Conservation (phyloP, 345 rosid genomes). For the Arabis alpina region DNA sequence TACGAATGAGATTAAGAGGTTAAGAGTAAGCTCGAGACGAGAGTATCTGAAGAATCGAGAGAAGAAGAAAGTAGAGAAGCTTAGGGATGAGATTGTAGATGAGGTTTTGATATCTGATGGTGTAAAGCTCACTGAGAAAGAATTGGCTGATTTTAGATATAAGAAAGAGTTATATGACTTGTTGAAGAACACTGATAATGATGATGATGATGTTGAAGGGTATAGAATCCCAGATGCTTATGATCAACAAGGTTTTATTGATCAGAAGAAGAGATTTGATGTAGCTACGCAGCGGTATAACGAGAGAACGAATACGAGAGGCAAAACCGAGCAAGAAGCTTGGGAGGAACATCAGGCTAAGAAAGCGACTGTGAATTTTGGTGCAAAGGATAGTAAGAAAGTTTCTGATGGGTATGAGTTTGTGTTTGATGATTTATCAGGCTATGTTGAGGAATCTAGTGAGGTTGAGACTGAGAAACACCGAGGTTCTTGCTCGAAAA, state of each 20-base stretch:
- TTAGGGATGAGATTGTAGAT: conserved; percentile 22
- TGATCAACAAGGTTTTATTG: conserved; percentile 34
- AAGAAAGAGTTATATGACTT: conserved; percentile 23
- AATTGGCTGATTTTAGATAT: conserved; percentile 19
- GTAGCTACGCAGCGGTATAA: conserved; percentile 2
- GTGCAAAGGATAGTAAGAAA: conserved; percentile 15
- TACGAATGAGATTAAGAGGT: background rate
- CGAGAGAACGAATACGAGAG: conserved; percentile 3
- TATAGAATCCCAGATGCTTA: conserved; percentile 38
- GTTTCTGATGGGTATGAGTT: conserved; percentile 30
- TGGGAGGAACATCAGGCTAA: conserved; percentile 39
- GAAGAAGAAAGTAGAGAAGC: conserved; percentile 30
- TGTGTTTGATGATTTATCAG: conserved; percentile 32
- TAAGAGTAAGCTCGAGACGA: conserved; percentile 24
- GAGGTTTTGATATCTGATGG: conserved; percentile 1
- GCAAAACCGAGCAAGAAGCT: conserved; percentile 28
- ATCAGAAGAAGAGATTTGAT: conserved; percentile 42
- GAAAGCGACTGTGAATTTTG: conserved; percentile 25
- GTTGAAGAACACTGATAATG: conserved; percentile 15
- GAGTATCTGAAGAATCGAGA: conserved; percentile 28
- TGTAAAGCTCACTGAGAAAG: conserved; percentile 33
- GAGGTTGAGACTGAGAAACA: conserved; percentile 14
- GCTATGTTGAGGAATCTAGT: background rate
- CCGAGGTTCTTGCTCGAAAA: conserved; percentile 6
- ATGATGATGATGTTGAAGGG: conserved; percentile 19